Base-by-base conservation (phyloP, 345 rosid genomes). In the Hibiscus syriacus region DNA sequence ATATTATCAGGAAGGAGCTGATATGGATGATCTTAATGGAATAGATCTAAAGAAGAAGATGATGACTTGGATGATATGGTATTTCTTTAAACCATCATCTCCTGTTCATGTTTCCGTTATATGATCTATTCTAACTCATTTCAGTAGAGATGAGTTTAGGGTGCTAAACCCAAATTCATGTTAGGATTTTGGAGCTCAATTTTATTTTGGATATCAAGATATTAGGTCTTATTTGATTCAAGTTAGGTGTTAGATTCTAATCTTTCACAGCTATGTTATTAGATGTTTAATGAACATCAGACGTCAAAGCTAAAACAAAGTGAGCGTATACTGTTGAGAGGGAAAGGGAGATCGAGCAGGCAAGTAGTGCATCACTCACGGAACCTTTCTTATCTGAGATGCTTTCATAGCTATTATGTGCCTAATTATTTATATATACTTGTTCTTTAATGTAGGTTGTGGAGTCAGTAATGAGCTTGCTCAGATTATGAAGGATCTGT, bases 261-360 rank as follows among this genome's bases (percentile, higher is more conserved):
- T 64, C 17, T 46, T 9, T 48, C 16, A 48, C 22, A 20, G 27
- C 45, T 73, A 55, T 4, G 25, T 27, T 34, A 10, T 57, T 74
- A 90, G 98, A 78, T 82, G 52, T 91, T 91, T 63, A 85, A 38
- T 73, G 96, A 87, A 76, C 90, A 78, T 82, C 97, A 92, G 67
- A 88, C 87, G 88, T 83, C 90, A 55, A 95, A 79, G 86, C 68
- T 95, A 41, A 92, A 87, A 78, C 83, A 73, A 72, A 88, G 82
- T 43, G 96, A 92, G 93, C 87, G 22, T 65, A 89, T 73, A 84
- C 97, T 0, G 84, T 62, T 58, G 99, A 89, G 84, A 86, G 99
- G 80, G 99, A 92, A 78, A 88, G 86, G 80, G 99, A 94, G 86
- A 94, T 94, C 59, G 92, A 88, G 66, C 99, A 89, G 93, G 98